Evolutionary conservation across 495 filamentous ascomycete genomes (phyloP).

Genomic region (Penicillium samsonianum): DNA sequence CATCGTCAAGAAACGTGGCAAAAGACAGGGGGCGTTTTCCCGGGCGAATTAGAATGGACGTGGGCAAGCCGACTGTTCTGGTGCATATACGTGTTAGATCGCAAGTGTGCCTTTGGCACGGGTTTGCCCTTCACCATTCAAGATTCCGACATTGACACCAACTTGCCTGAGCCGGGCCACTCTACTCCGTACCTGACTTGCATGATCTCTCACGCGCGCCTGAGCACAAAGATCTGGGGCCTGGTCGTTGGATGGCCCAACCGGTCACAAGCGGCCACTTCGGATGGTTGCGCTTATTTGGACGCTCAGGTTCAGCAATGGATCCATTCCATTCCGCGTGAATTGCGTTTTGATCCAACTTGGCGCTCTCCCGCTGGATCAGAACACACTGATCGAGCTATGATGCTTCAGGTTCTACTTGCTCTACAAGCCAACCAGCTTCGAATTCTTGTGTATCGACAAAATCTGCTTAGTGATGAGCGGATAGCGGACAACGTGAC

Average conservation of each 20-base stretch:
- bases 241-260: conserved; percentile 50
- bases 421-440: conserved; percentile 76
- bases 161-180: conserved; percentile 62
- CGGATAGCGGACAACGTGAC: conserved; percentile 67
- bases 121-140: conserved; percentile 78
- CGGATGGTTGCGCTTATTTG: conserved; percentile 67
- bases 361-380: conserved; percentile 32
- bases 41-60: conserved; percentile 59
- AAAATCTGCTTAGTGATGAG: conserved; percentile 68
- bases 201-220: conserved; percentile 67
- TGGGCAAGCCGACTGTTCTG: conserved; percentile 73
- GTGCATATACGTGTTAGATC: conserved; percentile 80
- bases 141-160: conserved; percentile 78
- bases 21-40: conserved; percentile 53
- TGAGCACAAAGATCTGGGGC: conserved; percentile 76
- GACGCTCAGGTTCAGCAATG: conserved; percentile 76
- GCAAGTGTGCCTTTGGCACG: conserved; percentile 78
- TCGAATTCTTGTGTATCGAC: conserved; percentile 76
- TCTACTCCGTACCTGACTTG: conserved; percentile 42
- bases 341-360: conserved; percentile 55
- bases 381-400: conserved; percentile 33
- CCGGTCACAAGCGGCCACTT: conserved; percentile 49
- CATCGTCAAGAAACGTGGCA: conserved; percentile 73
- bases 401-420: conserved; percentile 52
- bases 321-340: conserved; percentile 60